phyloP scores from a whole-genome alignment of 768 basidiomycete species.

The Tricholoma saponaceum region DNA sequence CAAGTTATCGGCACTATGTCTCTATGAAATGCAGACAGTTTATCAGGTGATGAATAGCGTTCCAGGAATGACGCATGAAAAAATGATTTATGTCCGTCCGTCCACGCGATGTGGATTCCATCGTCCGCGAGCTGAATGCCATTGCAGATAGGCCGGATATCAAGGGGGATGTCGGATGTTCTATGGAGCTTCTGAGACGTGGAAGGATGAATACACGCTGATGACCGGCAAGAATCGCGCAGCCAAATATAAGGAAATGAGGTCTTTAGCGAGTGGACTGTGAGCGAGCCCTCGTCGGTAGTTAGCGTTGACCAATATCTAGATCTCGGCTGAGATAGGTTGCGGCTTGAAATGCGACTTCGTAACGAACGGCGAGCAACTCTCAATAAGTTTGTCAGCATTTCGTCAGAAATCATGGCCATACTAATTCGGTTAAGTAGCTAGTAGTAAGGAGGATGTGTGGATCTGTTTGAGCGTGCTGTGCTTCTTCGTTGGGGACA shows the following conservation, averaged over 20 bases:
- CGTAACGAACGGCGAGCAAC: not conserved
- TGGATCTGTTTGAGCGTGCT: not conserved
- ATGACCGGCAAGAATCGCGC: slow-evolving; percentile 75
- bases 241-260: slow-evolving; percentile 73
- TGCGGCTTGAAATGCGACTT: not conserved
- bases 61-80: slow-evolving; percentile 44
- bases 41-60: slow-evolving; percentile 36
- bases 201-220: slow-evolving; percentile 69
- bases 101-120: slow-evolving; percentile 53
- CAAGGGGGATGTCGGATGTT: slow-evolving; percentile 58
- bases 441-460: no score
- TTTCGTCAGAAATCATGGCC: no score
- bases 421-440: no score
- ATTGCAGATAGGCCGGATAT: slow-evolving; percentile 39
- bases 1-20: slow-evolving; percentile 9
- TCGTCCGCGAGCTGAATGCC: slow-evolving; percentile 38
- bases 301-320: slow-evolving; percentile 22
- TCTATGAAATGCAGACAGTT: slow-evolving; percentile 14
- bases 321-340: not conserved
- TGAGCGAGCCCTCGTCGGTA: slow-evolving; percentile 22
- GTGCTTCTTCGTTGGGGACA: not conserved
- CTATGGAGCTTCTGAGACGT: slow-evolving; percentile 75
- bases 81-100: slow-evolving; percentile 55
- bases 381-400: not conserved
- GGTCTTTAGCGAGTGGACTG: slow-evolving; percentile 36